Percentiles rank a stretch among this genome's conserved stretches.
Evolutionary conservation across 2,329 filamentous ascomycete genomes (phyloP).

Genomic region (Dactylella cylindrospora): DNA sequence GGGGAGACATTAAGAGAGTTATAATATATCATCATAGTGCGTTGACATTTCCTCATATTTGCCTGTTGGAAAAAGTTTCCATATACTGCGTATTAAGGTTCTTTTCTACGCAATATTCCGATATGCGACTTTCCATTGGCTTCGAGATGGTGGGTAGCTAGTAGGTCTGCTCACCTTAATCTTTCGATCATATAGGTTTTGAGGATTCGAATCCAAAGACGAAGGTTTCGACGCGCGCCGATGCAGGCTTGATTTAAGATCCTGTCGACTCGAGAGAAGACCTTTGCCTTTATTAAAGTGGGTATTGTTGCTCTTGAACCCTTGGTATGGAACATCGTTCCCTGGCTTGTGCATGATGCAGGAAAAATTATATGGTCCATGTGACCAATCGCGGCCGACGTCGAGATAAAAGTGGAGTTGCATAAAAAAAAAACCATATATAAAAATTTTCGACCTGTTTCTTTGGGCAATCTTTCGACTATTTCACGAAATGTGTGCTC

Average conservation of each 20-base stretch:
- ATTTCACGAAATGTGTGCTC: too few species aligned
- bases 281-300: background rate
- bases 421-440: conserved; percentile 30
- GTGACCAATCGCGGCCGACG: conserved; percentile 43
- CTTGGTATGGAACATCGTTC: conserved; percentile 31
- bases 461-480: too few species aligned
- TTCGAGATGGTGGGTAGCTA: too few species aligned
- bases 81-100: too few species aligned
- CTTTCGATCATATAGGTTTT: too few species aligned
- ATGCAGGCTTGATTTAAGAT: background rate
- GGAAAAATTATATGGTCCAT: conserved; percentile 38
- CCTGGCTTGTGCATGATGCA: conserved; percentile 41
- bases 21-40: conserved; percentile 31
- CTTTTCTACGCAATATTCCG: conserved; percentile 32
- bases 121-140: conserved; percentile 37
- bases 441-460: too few species aligned
- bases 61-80: too few species aligned
- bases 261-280: background rate
- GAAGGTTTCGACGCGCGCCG: conserved; percentile 28
- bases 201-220: too few species aligned
- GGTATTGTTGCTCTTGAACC: conserved; percentile 9
- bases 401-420: conserved; percentile 14
- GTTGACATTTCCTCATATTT: conserved; percentile 23
- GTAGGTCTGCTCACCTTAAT: too few species aligned
- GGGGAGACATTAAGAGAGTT: background rate